These are phyloP conservation scores for Sinapis alba DNA, from an alignment of 441 rosid species.

Conservation along the genomic window DNA sequence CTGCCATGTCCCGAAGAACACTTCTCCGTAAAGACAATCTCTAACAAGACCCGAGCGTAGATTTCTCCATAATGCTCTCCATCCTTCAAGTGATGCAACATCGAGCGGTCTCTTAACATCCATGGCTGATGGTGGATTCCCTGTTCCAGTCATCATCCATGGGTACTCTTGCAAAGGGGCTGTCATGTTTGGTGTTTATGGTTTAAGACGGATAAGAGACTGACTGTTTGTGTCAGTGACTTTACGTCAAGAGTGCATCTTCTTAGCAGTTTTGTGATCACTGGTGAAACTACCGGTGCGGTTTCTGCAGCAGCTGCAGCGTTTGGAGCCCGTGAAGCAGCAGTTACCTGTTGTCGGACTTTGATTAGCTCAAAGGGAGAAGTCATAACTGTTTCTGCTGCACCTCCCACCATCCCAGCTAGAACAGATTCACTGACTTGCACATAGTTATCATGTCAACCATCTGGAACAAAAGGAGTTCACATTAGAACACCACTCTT, in stretches of 20 bases:
- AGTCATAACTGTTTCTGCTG: constrained; percentile 62
- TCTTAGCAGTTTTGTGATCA: constrained; percentile 50
- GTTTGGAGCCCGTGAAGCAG: constrained; percentile 61
- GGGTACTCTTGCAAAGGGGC: constrained; percentile 75
- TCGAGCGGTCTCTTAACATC: constrained; percentile 65
- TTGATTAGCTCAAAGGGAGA: constrained; percentile 88
- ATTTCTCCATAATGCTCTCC: constrained; percentile 79
- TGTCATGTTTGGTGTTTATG: constrained; percentile 65
- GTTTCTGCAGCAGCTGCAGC: constrained; percentile 41
- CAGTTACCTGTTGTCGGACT: constrained; percentile 74
- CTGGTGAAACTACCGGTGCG: constrained; percentile 44
- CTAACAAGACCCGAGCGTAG: constrained; percentile 71
- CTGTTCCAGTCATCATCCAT: constrained; percentile 97
- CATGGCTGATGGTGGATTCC: constrained; percentile 75
- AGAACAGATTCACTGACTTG: constrained; percentile 69
- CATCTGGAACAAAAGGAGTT: constrained; percentile 56
- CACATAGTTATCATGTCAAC: constrained; percentile 72
- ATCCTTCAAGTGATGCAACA: constrained; percentile 81
- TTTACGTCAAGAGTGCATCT: constrained; percentile 68
- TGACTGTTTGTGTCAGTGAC: constrained; percentile 61
- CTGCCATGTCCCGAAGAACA: constrained; percentile 90
- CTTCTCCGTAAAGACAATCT: constrained; percentile 75
- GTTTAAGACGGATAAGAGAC: constrained; percentile 71
- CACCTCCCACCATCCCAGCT: constrained; percentile 85
- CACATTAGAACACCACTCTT: not conserved